Evolutionary conservation across 768 basidiomycete species (phyloP), one percentile per base, ranked within the genome.

Genomic region (Termitomyces titanicus): DNA sequence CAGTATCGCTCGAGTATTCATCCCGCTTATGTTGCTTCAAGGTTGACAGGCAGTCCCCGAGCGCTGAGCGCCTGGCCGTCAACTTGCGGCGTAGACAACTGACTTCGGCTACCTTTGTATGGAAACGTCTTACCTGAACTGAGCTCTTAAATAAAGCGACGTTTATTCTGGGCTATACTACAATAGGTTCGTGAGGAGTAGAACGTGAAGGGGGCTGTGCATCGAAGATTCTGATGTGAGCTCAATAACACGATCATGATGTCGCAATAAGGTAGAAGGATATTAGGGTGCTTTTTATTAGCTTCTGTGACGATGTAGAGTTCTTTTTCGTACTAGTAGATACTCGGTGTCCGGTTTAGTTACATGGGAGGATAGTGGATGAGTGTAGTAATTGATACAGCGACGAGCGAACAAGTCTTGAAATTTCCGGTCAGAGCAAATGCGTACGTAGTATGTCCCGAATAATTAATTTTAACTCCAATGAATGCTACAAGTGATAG

Each of bases 401-500:
- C 29, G 47, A 49, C 31, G 38, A 34, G 33, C 42, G 17, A 50
- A 55, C 37, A 50, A 27, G 27, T 55, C 39, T 39, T 37, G 47
- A n/a, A 12, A 27, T 49, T 53, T 34, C 34, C 39, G 24, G 52
- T 50, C 47, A 45, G 31, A 50, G 54, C 47, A 35, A 49, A 29
- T 31, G 51, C 38, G 20, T 22, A 35, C 24, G 34, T 49, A 37
- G 29, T 45, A 39, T 20, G 34, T 54, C 56, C 47, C 34, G 35
- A 53, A 49, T 45, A 38, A 50, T 50, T 48, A 8, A 49, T 25
- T 37, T 37, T n/a, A 24, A 13, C 20, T 53, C 40, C 42, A 57
- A 50, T 29, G 40, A 57, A 50, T 29, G 40, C 24, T 57, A 54
- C 52, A 57, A 53, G 52, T 35, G 22, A 25, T 47, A 31, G 48